phyloP scores from a whole-genome alignment of 371 early-diverging fungal species.

The Mucor sp. region DNA sequence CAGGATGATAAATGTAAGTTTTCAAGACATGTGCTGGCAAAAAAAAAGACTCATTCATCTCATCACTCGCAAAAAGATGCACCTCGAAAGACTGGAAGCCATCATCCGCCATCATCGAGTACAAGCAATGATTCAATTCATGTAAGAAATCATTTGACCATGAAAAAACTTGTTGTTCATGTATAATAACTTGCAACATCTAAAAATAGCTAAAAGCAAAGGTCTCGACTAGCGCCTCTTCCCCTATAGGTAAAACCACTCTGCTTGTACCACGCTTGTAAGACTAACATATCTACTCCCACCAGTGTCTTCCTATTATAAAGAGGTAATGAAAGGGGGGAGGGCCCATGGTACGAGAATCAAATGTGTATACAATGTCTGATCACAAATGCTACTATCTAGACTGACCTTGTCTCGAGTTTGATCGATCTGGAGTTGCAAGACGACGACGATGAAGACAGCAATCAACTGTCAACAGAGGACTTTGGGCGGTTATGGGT shows the following conservation, averaged over 20 bases:
- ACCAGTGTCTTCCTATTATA: background rate
- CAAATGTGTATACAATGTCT: no score
- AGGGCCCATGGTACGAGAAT: no score
- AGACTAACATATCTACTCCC: background rate
- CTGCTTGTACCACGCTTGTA: background rate
- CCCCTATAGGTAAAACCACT: background rate
- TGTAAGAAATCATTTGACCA: background rate
- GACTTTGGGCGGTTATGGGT: slow-evolving; percentile 37
- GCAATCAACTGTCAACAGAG: slow-evolving; percentile 2
- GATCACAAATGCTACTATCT: no score
- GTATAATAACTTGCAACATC: background rate
- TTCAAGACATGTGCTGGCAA: background rate
- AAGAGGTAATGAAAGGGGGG: background rate
- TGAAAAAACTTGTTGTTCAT: background rate
- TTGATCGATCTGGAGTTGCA: slow-evolving; percentile 27
- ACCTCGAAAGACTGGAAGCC: background rate
- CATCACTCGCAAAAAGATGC: background rate
- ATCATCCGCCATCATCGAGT: background rate
- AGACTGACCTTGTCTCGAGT: slow-evolving; percentile 21
- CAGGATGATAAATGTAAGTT: background rate
- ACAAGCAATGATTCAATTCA: background rate
- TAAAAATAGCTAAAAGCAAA: slow-evolving; percentile 1
- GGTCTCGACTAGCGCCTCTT: background rate
- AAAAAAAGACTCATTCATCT: background rate
- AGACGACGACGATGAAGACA: background rate